phyloP scores from a whole-genome alignment of 768 basidiomycete species.

The Phaeotremella fagi region DNA sequence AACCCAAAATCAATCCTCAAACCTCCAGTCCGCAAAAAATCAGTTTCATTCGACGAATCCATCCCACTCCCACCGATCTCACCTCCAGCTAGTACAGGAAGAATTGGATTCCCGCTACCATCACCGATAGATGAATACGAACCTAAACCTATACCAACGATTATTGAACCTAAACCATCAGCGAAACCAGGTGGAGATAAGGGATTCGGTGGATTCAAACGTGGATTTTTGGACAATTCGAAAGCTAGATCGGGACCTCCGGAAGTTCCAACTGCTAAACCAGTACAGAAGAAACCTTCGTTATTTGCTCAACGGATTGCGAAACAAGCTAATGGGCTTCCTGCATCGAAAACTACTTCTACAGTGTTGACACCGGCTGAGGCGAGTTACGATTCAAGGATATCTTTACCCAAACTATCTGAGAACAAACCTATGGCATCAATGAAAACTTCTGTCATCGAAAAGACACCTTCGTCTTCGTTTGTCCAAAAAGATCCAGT shows the following conservation, averaged over 20 bases:
- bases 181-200: slow-evolving; percentile 4
- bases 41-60: slow-evolving; percentile 37
- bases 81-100: slow-evolving; percentile 4
- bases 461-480: too few relatives aligned
- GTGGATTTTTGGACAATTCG: slow-evolving; percentile 22
- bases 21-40: slow-evolving; percentile 31
- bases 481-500: slow-evolving; percentile 12
- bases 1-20: slow-evolving; percentile 32
- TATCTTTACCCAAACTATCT: neutral
- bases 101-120: slow-evolving; percentile 25
- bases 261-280: neutral
- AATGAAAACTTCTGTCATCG: slow-evolving; percentile 6
- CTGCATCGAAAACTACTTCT: neutral
- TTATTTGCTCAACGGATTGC: slow-evolving; percentile 34
- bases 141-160: slow-evolving; percentile 21
- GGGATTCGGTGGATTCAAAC: slow-evolving; percentile 36
- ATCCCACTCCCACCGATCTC: slow-evolving; percentile 27
- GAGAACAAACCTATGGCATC: slow-evolving; percentile 5
- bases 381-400: neutral
- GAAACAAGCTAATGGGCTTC: neutral
- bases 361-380: neutral
- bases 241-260: neutral
- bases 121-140: slow-evolving; percentile 11
- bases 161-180: slow-evolving; percentile 21
- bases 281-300: slow-evolving; percentile 23